These are phyloP conservation scores for Alnus rubra DNA, from an alignment of 306 rosid species.

Conservation along the genomic window DNA sequence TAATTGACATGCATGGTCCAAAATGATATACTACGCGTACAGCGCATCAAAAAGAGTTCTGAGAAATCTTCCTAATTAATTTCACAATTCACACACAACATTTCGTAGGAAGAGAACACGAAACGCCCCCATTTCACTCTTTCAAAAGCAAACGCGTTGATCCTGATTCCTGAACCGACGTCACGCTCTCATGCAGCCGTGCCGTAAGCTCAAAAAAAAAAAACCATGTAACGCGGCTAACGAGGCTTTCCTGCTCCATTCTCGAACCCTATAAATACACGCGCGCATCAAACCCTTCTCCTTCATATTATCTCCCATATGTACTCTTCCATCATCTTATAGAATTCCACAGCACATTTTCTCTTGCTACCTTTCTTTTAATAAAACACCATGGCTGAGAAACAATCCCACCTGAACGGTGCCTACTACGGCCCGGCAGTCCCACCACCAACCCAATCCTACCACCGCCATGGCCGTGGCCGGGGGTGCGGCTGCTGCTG, in stretches of 20 bases:
- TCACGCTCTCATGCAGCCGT: background rate
- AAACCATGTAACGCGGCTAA: background rate
- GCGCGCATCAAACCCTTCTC: background rate
- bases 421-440: conserved; percentile 1
- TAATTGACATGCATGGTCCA: background rate
- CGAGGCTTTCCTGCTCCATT: background rate
- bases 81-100: background rate
- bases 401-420: background rate
- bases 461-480: conserved; percentile 7
- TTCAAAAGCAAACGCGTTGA: conserved; percentile 31
- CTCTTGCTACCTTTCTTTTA: background rate
- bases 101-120: background rate
- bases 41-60: background rate
- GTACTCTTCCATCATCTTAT: background rate
- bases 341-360: background rate
- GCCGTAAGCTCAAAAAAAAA: background rate
- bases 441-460: background rate
- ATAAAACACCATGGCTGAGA: background rate
- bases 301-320: background rate
- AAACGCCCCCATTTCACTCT: background rate
- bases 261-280: background rate
- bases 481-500: background rate
- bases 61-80: no score
- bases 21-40: background rate
- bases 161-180: background rate